Evolutionary conservation across 2,329 filamentous ascomycete genomes (phyloP), one percentile per base, ranked within the genome.

Genomic region (Biscogniauxia marginata): DNA sequence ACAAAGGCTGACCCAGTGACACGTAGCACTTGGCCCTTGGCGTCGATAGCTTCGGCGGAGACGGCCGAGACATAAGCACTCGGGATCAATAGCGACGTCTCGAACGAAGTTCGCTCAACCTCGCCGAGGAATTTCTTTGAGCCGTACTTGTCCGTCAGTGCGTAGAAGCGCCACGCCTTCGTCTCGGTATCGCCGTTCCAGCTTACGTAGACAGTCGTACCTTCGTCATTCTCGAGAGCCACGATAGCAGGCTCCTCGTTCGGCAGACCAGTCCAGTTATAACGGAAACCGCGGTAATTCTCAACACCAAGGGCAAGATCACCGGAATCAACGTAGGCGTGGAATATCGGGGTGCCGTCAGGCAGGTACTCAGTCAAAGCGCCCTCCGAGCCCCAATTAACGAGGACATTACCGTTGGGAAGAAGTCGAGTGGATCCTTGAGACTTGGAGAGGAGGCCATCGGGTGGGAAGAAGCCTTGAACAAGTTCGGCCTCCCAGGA

Each of bases 161-260:
- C 74, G 63, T 77, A 81, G 62, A 84, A 82, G 22, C 75, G 72
- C 84, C 83, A 82, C 3, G 54, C 44, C 3, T 63, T 68, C 0
- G 76, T 77, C 63, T 77, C 74, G 0, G 78, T 82, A 49, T 79
- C 78, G 4, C 79, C 79, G 55, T 82, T 82, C 79, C 79, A 82
- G 4, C 78, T 83, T 2, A 83, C 80, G 66, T 80, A 85, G 47
- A 63, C 54, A 4, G 66, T 67, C 1, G 55, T 55, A 0, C 58
- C 60, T 7, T 66, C 62, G 13, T 63, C 51, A 1, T 58, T 62
- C 7, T 56, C 51, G 4, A 72, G 60, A 4, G 65, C 63, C 1
- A 67, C 63, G 7, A 73, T 59, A 9, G 65, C 63, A 4, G 63
- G 67, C 22, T 70, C 75, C 24, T 74, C 77, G 45, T 70, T 71